These are phyloP conservation scores for Colletotrichum liriopes DNA, from an alignment of 2,329 filamentous ascomycete genomes.

Conservation along the genomic window DNA sequence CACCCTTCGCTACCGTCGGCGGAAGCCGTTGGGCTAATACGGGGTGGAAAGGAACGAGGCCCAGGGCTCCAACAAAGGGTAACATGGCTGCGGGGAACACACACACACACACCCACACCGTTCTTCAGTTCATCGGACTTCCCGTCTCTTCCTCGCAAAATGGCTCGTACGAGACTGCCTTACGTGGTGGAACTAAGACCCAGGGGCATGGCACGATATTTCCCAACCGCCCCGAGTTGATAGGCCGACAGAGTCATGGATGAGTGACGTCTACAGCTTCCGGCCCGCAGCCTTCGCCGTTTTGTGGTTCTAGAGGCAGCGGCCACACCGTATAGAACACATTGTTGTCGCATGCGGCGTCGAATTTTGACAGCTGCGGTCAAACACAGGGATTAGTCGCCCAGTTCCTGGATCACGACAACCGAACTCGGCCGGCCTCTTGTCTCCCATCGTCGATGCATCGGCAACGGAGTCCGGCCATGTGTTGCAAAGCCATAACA, in stretches of 20 bases:
- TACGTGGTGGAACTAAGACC: constrained; percentile 29
- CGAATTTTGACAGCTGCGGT: constrained; percentile 26
- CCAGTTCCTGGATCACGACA: constrained; percentile 7
- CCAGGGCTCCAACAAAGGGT: constrained; percentile 17
- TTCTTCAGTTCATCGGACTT: constrained; percentile 33
- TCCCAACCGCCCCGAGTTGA: constrained; percentile 19
- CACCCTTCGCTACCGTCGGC: constrained; percentile 13
- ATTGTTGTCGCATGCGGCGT: constrained; percentile 10
- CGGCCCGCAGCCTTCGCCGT: constrained; percentile 20
- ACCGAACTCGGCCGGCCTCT: neutral
- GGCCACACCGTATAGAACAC: constrained; percentile 20
- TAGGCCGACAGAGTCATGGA: constrained; percentile 15
- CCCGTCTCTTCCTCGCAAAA: constrained; percentile 17
- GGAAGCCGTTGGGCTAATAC: constrained; percentile 22
- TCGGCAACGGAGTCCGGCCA: neutral
- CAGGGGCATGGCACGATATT: constrained; percentile 30
- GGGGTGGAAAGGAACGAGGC: constrained; percentile 8
- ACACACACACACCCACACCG: constrained; percentile 22
- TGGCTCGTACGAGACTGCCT: constrained; percentile 24
- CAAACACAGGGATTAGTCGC: constrained; percentile 12
- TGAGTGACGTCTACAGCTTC: constrained; percentile 17
- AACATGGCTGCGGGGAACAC: constrained; percentile 30
- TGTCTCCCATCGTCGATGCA: constrained; percentile 20
- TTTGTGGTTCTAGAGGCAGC: constrained; percentile 24
- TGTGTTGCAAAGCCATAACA: neutral